Base-by-base conservation (phyloP, 257 asterid genomes). In the Rubia yunnanensis region DNA sequence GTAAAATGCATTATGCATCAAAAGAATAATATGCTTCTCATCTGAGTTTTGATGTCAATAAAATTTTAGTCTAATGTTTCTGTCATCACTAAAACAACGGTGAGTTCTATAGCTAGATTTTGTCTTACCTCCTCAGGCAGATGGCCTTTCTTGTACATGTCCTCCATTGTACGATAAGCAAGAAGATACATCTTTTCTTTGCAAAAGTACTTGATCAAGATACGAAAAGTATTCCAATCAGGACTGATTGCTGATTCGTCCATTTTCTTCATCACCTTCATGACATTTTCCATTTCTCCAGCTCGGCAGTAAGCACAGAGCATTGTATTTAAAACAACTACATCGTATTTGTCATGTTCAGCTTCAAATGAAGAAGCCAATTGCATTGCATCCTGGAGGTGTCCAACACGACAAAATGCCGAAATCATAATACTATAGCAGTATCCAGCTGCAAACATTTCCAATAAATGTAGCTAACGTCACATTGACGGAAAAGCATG, bases 351-450 rank as follows among this genome's bases (percentile, higher is more conserved):
- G 78, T 78, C 85, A 78, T 82, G 83, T 79, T 84, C 88, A 52
- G 68, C 85, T 83, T 92, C 96, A 75, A 74, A 92, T 74, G 85
- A 87, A 80, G 76, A 72, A 68, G 96, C 95, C 79, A 87, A 67
- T 75, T 81, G 84, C 81, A 80, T 89, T 74, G 98, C 98, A 76
- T 89, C 98, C 83, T 87, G 85, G 66, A 92, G 65, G 73, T 76
- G 83, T 68, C 89, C 83, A 64, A 71, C n/a, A 35, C 91, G 97
- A 72, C 96, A 89, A 72, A 85, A 82, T 70, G 97, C 96, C 38
- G 97, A 81, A 72, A 92, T 92, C 98, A 92, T 89, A 60, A 92
- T 92, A 75, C 96, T 89, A 79, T 92, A 85, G 85, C 91, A 87
- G 80, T 81, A 92, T 63, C 98, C 98, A 60, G 86, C 98, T 92